phyloP scores from a whole-genome alignment of 805 yeast species.

The Maudiozyma saulgeensis region DNA sequence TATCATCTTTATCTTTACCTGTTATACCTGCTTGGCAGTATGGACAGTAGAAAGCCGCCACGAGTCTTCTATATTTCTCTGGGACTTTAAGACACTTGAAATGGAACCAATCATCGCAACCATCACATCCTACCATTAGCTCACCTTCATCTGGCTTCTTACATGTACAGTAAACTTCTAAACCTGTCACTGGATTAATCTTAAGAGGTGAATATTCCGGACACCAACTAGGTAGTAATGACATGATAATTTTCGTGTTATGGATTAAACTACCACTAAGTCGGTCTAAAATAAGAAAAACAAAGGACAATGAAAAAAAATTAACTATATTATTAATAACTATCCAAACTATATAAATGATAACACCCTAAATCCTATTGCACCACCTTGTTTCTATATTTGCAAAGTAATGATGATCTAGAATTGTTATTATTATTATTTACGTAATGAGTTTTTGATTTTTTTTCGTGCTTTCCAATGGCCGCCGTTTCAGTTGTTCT shows the following conservation, averaged over 20 bases:
- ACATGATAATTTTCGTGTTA: neutral
- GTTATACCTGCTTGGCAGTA: constrained; percentile 46
- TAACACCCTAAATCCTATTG: too few species aligned
- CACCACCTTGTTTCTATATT: too few species aligned
- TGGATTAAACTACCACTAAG: too few species aligned
- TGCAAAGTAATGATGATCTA: too few species aligned
- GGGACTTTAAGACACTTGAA: constrained; percentile 64
- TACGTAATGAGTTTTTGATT: neutral
- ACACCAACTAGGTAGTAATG: constrained; percentile 26
- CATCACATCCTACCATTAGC: constrained; percentile 90
- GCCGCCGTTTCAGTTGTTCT: neutral
- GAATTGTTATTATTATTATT: too few species aligned
- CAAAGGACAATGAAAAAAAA: too few species aligned
- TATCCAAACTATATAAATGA: too few species aligned
- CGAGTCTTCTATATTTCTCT: constrained; percentile 40
- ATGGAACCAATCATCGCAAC: constrained; percentile 93
- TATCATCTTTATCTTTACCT: constrained; percentile 17
- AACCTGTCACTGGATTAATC: constrained; percentile 29
- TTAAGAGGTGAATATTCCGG: constrained; percentile 21
- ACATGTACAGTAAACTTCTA: constrained; percentile 69
- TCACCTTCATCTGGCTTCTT: constrained; percentile 69
- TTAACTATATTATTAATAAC: too few species aligned
- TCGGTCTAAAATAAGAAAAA: too few species aligned
- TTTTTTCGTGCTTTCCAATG: neutral
- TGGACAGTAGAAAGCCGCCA: constrained; percentile 61